These are phyloP conservation scores for Phtheirospermum japonicum DNA, from an alignment of 257 asterid species.

Conservation along the genomic window DNA sequence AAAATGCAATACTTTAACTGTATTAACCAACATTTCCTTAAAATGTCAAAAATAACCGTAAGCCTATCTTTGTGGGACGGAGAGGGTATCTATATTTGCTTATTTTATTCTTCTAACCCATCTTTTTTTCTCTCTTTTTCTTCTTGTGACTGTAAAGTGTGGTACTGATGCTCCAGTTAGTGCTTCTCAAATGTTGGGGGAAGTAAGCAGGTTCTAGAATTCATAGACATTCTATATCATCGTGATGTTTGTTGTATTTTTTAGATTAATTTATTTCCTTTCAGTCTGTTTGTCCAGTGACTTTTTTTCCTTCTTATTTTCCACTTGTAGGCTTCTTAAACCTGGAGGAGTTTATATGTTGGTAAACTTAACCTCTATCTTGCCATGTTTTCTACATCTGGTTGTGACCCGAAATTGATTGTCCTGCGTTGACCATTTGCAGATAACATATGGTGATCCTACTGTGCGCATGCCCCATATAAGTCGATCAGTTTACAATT, in stretches of 20 bases:
- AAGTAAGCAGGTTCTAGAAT: conserved; percentile 85
- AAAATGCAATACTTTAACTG: too few relatives aligned
- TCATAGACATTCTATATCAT: conserved; percentile 1
- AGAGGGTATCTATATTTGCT: not conserved
- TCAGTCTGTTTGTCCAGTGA: conserved; percentile 14
- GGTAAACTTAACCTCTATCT: conserved; percentile 52
- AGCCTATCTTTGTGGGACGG: too few relatives aligned
- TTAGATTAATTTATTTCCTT: conserved; percentile 9
- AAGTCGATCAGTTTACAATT: conserved; percentile 65
- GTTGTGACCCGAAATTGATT: conserved; percentile 18
- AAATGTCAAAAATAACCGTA: too few relatives aligned
- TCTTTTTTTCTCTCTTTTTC: conserved; percentile 12
- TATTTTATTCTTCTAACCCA: conserved; percentile 20
- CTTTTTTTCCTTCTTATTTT: conserved; percentile 15
- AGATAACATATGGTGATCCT: conserved; percentile 99
- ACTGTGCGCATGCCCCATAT: conserved; percentile 83
- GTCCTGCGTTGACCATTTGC: conserved; percentile 34
- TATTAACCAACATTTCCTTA: too few relatives aligned
- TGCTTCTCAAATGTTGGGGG: conserved; percentile 93
- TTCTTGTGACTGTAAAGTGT: conserved; percentile 50
- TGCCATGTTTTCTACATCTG: conserved; percentile 17
- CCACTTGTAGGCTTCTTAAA: conserved; percentile 78
- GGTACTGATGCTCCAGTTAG: conserved; percentile 79
- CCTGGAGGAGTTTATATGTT: conserved; percentile 91
- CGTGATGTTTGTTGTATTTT: conserved; percentile 1